Base-by-base conservation (phyloP, 768 basidiomycete species). In the Sporobolomyces pararoseus region DNA sequence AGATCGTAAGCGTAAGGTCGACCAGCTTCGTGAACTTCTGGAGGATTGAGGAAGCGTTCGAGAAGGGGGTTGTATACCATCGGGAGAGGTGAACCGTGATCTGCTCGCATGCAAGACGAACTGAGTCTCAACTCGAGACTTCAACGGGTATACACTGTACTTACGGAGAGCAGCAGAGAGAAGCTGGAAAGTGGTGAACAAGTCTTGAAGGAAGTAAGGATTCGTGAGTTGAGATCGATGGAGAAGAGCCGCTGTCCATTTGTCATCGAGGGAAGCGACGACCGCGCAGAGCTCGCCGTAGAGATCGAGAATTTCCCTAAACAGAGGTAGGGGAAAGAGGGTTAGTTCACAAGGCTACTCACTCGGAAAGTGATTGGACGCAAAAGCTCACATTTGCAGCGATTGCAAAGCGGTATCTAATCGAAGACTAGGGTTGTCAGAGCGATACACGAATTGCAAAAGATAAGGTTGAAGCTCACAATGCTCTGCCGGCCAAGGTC, bases 191-290 rank as follows among this genome's bases (percentile, higher is more conserved):
- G 71, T 59, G 21, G 52, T 46, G 12, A 74, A 49, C 4, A 76
- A 27, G 5, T 70, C 57, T 27, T 62, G 71, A 23, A 76, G 61
- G 59, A 76, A 76, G 50, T 68, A 59, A 7, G 71, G 65, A 35
- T 73, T 69, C 27, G 67, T 37, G 21, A 76, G 57, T 55, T 74
- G 73, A 4, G 71, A 67, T 5, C 75, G 70, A 27, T 71, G 66
- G 3, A 76, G 66, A 14, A 75, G 57, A 5, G 75, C 75, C 9
- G 63, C 57, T 0, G 73, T 76, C 75, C 75, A 76, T 17, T 57
- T 57, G 19, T 32, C 4, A 51, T 71, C 68, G 39, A 76, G 73
- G 14, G 50, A n/a, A 1, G 68, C 52, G 12, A 71, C 7, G 29
- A 71, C 71, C 9, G 21, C 51, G 19, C 53, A 47, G 19, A 76